Evolutionary conservation across 306 rosid genomes (phyloP).

Genomic region (Pachyrhizus erosus): DNA sequence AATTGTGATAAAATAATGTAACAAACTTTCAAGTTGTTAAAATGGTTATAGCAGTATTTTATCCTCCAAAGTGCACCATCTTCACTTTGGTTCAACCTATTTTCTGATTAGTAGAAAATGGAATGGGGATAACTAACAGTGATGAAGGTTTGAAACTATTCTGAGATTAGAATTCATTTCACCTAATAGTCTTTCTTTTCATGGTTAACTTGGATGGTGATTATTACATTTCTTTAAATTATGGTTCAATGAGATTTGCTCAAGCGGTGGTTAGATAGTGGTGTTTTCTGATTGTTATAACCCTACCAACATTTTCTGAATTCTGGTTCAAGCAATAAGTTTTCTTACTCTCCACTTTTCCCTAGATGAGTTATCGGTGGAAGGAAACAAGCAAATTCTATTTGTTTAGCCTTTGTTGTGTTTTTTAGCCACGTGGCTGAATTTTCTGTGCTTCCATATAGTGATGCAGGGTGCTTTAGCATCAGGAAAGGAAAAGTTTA

Average conservation of each 20-base stretch:
- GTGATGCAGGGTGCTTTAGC: not conserved
- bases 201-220: not conserved
- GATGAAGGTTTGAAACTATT: not conserved
- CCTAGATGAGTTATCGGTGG: not conserved
- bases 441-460: conserved; percentile 1
- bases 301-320: not conserved
- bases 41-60: too few relatives aligned
- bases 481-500: not conserved
- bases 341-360: not conserved
- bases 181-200: not conserved
- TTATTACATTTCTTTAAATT: too few relatives aligned
- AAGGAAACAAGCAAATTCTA: not conserved
- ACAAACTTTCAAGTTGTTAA: too few relatives aligned
- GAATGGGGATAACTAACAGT: not conserved
- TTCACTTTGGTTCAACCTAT: too few relatives aligned
- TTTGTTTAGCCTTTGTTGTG: not conserved
- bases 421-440: not conserved
- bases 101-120: not conserved
- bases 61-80: too few relatives aligned
- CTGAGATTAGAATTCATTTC: too few relatives aligned
- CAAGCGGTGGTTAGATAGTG: not conserved
- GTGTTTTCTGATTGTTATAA: not conserved
- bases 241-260: not conserved
- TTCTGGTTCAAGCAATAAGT: not conserved
- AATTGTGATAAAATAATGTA: too few relatives aligned